phyloP scores from a whole-genome alignment of 1,284 basidiomycete species.

The Blastosporella zonata region DNA sequence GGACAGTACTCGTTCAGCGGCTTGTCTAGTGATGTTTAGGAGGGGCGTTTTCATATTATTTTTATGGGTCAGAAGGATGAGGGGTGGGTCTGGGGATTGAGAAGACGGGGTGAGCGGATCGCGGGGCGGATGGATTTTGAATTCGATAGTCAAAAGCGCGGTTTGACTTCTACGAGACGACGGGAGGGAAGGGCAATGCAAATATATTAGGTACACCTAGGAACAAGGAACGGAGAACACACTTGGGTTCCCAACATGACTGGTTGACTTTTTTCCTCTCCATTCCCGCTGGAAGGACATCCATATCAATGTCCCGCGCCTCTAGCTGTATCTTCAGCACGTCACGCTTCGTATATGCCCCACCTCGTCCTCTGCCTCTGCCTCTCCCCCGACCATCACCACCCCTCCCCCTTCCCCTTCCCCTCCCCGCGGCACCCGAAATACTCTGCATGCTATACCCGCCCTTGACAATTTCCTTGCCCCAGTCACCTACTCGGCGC shows the following conservation, averaged over 20 bases:
- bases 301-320: conserved; percentile 65
- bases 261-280: conserved; percentile 72
- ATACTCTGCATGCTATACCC: conserved; percentile 37
- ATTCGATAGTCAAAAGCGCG: conserved; percentile 71
- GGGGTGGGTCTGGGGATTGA: conserved; percentile 35
- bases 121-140: conserved; percentile 55
- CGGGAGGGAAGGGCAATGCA: conserved; percentile 9
- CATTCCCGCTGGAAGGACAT: conserved; percentile 82
- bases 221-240: conserved; percentile 30
- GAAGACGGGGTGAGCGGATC: conserved; percentile 40
- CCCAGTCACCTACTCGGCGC: conserved; percentile 68
- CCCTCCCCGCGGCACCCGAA: conserved; percentile 24
- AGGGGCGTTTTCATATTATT: conserved; percentile 53
- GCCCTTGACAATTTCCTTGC: conserved; percentile 62
- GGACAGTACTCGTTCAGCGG: conserved; percentile 35
- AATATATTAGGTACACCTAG: conserved; percentile 1
- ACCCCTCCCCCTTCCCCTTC: conserved; percentile 27
- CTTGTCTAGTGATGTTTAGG: conserved; percentile 45
- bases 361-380: conserved; percentile 21
- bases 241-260: conserved; percentile 81
- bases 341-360: conserved; percentile 51
- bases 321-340: conserved; percentile 65
- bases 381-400: conserved; percentile 18
- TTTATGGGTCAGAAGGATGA: conserved; percentile 58
- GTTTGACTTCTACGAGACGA: conserved; percentile 52